A percentile compares a stretch with the other conserved stretches of the same genome.
Conservation (phyloP, 768 basidiomycete genomes). For the Termitomyces sp. region DNA sequence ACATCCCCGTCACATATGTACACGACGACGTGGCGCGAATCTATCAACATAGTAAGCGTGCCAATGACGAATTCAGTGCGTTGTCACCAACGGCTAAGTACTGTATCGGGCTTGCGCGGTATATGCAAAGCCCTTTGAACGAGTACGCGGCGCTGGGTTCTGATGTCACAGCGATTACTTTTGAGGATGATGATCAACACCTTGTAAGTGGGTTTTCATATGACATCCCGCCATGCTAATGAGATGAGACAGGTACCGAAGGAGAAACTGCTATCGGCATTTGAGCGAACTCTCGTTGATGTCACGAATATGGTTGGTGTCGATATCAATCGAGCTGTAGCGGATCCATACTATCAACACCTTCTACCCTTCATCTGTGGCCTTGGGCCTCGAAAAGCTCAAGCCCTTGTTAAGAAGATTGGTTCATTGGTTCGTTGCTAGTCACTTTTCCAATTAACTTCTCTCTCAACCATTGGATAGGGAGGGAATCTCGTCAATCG, state of each 20-base stretch:
- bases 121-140: slow-evolving; percentile 88
- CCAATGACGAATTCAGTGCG: slow-evolving; percentile 75
- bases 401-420: slow-evolving; percentile 78
- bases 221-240: background rate
- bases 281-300: slow-evolving; percentile 89
- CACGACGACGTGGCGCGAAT: slow-evolving; percentile 91
- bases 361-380: slow-evolving; percentile 90
- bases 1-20: slow-evolving; percentile 77
- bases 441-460: slow-evolving; percentile 2
- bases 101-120: slow-evolving; percentile 91
- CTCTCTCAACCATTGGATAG: slow-evolving; percentile 31
- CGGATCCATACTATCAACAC: slow-evolving; percentile 83
- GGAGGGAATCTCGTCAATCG: slow-evolving; percentile 86
- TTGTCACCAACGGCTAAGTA: slow-evolving; percentile 80
- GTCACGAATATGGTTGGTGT: slow-evolving; percentile 91
- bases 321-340: slow-evolving; percentile 91
- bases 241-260: slow-evolving; percentile 58
- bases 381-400: slow-evolving; percentile 91
- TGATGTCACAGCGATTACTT: slow-evolving; percentile 79
- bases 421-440: slow-evolving; percentile 54
- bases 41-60: slow-evolving; percentile 87
- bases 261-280: slow-evolving; percentile 75
- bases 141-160: slow-evolving; percentile 88
- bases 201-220: slow-evolving; percentile 44
- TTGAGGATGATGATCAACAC: slow-evolving; percentile 84